phyloP scores from a whole-genome alignment of 2,329 filamentous ascomycete species.

The Exophiala alcalophila region DNA sequence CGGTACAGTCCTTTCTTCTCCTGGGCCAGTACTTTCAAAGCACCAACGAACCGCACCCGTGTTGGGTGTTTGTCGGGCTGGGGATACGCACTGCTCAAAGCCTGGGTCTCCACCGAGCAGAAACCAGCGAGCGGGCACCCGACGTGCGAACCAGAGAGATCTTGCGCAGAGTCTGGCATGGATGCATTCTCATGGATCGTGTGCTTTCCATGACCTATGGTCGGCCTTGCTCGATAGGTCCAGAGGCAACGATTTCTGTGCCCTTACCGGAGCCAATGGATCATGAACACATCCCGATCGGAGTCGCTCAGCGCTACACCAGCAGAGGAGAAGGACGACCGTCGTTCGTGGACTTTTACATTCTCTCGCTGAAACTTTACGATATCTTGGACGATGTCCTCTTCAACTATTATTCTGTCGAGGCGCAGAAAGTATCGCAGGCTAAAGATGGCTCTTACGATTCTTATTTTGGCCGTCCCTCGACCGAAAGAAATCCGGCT shows the following conservation, averaged over 20 bases:
- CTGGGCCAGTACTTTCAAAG: slow-evolving; percentile 52
- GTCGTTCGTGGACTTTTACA: slow-evolving; percentile 36
- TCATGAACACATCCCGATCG: slow-evolving; percentile 33
- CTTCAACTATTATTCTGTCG: slow-evolving; percentile 20
- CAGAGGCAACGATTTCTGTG: slow-evolving; percentile 30
- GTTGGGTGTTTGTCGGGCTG: slow-evolving; percentile 50
- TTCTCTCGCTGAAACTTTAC: slow-evolving; percentile 36
- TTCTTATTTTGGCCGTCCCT: too few relatives aligned
- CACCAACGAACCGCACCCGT: slow-evolving; percentile 48
- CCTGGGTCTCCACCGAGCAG: slow-evolving; percentile 45
- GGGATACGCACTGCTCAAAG: slow-evolving; percentile 50
- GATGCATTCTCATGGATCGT: slow-evolving; percentile 39
- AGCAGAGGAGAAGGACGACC: slow-evolving; percentile 30
- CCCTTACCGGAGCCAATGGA: slow-evolving; percentile 35
- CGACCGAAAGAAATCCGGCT: slow-evolving; percentile 31
- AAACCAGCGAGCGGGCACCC: slow-evolving; percentile 35
- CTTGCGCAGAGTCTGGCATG: slow-evolving; percentile 34
- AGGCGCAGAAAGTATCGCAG: slow-evolving; percentile 3
- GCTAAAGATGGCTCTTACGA: too few relatives aligned
- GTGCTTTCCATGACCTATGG: slow-evolving; percentile 41
- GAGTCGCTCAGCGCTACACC: neutral
- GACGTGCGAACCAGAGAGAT: slow-evolving; percentile 33
- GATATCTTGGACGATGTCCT: slow-evolving; percentile 39
- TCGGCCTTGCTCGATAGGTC: slow-evolving; percentile 38
- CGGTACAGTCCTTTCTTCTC: slow-evolving; percentile 49